Conservation (phyloP, 768 basidiomycete genomes). For the Imleria badia region DNA sequence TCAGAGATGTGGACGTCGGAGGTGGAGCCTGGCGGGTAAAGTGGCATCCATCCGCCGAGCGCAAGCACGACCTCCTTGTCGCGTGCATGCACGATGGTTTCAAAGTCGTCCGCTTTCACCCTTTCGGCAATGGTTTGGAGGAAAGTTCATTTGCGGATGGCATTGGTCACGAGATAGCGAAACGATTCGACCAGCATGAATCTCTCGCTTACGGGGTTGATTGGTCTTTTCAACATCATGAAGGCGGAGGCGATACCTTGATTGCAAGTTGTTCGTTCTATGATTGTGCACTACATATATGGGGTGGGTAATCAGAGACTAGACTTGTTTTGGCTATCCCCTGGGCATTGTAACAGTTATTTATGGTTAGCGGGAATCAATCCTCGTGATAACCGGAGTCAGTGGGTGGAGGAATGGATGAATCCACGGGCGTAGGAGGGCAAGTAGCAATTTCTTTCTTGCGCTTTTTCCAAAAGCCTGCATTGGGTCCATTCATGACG, state of each 20-base stretch:
- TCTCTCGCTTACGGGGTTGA: constrained; percentile 92
- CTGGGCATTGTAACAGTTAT: background rate
- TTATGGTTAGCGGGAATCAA: background rate
- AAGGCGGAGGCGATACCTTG: constrained; percentile 41
- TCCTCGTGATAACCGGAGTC: background rate
- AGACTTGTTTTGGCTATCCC: background rate
- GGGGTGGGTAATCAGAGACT: constrained; percentile 54
- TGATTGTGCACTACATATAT: constrained; percentile 80
- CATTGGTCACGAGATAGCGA: constrained; percentile 40
- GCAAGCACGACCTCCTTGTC: constrained; percentile 77
- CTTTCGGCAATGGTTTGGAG: background rate
- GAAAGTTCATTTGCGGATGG: constrained; percentile 10
- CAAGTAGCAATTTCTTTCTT: constrained; percentile 15
- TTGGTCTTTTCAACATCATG: constrained; percentile 60
- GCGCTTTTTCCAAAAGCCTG: constrained; percentile 50
- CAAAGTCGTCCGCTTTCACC: constrained; percentile 58
- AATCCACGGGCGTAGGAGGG: constrained; percentile 9
- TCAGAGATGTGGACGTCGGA: constrained; percentile 66
- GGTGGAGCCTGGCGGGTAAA: constrained; percentile 97
- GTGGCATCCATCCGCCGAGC: constrained; percentile 80
- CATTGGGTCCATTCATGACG: constrained; percentile 58
- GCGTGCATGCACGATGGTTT: constrained; percentile 99
- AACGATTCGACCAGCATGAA: constrained; percentile 70
- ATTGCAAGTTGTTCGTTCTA: constrained; percentile 96
- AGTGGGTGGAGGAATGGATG: background rate